Percentiles rank a stretch among this genome's conserved stretches.
These are phyloP conservation scores for Cercis canadensis DNA, from an alignment of 306 rosid genomes.

Conservation along the genomic window DNA sequence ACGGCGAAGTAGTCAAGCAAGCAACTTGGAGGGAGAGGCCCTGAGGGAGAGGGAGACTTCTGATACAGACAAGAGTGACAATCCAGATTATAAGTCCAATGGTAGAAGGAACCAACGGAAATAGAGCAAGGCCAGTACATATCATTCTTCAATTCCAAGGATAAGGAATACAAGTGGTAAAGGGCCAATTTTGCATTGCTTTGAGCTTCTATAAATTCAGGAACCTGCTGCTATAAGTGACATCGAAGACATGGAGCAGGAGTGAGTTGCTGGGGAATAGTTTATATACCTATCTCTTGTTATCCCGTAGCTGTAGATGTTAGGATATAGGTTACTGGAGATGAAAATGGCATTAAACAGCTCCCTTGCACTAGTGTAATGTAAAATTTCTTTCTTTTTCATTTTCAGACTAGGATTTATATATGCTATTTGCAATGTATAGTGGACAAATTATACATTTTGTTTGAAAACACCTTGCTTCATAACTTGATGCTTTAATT, in stretches of 20 bases:
- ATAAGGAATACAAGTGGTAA: constrained; percentile 29
- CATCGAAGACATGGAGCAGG: constrained; percentile 42
- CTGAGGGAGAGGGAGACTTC: constrained; percentile 53
- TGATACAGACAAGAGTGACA: constrained; percentile 59
- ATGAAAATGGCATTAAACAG: constrained; percentile 46
- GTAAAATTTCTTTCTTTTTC: constrained; percentile 42
- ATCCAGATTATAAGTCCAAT: constrained; percentile 50
- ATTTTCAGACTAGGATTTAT: too few relatives aligned
- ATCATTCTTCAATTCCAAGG: constrained; percentile 25
- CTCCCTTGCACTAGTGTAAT: constrained; percentile 47
- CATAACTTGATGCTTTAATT: too few relatives aligned
- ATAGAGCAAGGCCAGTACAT: constrained; percentile 36
- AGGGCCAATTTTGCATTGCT: constrained; percentile 50
- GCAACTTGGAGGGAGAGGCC: constrained; percentile 42
- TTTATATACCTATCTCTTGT: constrained; percentile 42
- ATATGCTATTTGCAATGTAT: too few relatives aligned
- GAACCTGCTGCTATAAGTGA: constrained; percentile 44
- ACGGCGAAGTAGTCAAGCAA: constrained; percentile 61
- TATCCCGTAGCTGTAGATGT: constrained; percentile 53
- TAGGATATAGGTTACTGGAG: constrained; percentile 53
- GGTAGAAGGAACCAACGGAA: constrained; percentile 51
- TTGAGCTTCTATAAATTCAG: constrained; percentile 45
- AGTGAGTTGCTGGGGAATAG: constrained; percentile 40
- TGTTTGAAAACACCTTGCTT: neutral
- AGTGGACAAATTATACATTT: too few relatives aligned